A percentile compares a stretch with the other conserved stretches of the same genome.
Conservation (phyloP, 192 early-diverging fungal genomes). For the Backusella psychrophila region DNA sequence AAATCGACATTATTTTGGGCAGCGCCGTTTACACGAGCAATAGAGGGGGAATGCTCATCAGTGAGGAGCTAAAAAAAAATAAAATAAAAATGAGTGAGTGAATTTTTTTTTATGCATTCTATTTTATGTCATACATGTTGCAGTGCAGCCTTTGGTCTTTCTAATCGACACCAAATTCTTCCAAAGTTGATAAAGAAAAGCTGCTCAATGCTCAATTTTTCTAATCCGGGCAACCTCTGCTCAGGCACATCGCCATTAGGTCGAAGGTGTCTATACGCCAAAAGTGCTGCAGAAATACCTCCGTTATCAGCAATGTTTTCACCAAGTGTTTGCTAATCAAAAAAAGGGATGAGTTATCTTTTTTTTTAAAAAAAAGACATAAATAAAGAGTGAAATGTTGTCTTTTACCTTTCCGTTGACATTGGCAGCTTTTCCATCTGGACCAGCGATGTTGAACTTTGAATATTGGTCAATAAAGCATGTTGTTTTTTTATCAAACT, state of each 20-base stretch:
- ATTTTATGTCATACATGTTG: conserved; percentile 1
- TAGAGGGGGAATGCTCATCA: conserved; percentile 62
- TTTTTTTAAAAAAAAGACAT: neutral
- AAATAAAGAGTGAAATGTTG: neutral
- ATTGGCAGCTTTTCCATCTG: conserved; percentile 33
- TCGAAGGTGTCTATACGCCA: conserved; percentile 43
- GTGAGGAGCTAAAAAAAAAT: conserved; percentile 42
- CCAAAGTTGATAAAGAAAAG: conserved; percentile 65
- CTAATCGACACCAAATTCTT: conserved; percentile 59
- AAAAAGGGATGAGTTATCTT: neutral
- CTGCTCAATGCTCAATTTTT: conserved; percentile 48
- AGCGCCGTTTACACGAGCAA: conserved; percentile 66
- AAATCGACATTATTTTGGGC: conserved; percentile 61
- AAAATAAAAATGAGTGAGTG: neutral
- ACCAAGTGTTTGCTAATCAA: conserved; percentile 43
- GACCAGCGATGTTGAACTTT: conserved; percentile 44
- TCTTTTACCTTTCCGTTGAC: conserved; percentile 50
- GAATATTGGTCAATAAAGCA: conserved; percentile 72
- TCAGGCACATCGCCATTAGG: conserved; percentile 14
- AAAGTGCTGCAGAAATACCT: conserved; percentile 47
- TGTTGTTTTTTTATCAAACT: conserved; percentile 50
- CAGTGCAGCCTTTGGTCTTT: conserved; percentile 31
- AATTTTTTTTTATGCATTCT: no score
- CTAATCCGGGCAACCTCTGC: conserved; percentile 40
- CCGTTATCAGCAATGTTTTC: conserved; percentile 76